phyloP scores from a whole-genome alignment of 2,329 filamentous ascomycete species.

The Ophiostoma tasmaniense region DNA sequence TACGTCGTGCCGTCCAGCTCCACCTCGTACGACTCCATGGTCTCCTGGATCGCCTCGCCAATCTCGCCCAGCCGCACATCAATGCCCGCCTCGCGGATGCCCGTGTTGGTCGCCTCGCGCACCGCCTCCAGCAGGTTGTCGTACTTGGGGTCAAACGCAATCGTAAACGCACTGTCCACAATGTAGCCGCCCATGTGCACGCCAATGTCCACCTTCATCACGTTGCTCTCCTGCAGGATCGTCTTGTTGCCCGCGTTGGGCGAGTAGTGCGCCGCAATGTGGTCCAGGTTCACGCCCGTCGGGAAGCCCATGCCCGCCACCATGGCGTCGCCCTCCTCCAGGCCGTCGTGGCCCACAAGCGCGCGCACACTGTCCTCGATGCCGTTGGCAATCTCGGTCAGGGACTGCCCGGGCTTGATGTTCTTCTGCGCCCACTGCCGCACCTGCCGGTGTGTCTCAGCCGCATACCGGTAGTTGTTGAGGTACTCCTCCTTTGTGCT shows the following conservation, averaged over 20 bases:
- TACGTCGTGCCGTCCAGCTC: conserved; percentile 71
- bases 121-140: conserved; percentile 67
- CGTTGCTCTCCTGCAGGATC: conserved; percentile 61
- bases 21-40: conserved; percentile 88
- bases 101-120: conserved; percentile 72
- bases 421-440: conserved; percentile 71
- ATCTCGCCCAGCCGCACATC: conserved; percentile 84
- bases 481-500: conserved; percentile 72
- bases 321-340: conserved; percentile 68
- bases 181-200: conserved; percentile 74
- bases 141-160: conserved; percentile 66
- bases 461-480: conserved; percentile 67
- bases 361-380: conserved; percentile 73
- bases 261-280: conserved; percentile 75
- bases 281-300: conserved; percentile 71
- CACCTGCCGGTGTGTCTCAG: conserved; percentile 73
- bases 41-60: conserved; percentile 74
- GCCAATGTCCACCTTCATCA: conserved; percentile 77
- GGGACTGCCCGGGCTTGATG: conserved; percentile 67
- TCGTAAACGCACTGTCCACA: conserved; percentile 72
- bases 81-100: conserved; percentile 83
- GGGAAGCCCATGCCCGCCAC: conserved; percentile 76
- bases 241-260: conserved; percentile 78
- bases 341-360: conserved; percentile 63
- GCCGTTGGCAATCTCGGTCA: conserved; percentile 72